Percentiles rank a stretch among this genome's conserved stretches.
Evolutionary conservation across 2,329 filamentous ascomycete species (phyloP).

Genomic region (Ophiosphaerella narmari): DNA sequence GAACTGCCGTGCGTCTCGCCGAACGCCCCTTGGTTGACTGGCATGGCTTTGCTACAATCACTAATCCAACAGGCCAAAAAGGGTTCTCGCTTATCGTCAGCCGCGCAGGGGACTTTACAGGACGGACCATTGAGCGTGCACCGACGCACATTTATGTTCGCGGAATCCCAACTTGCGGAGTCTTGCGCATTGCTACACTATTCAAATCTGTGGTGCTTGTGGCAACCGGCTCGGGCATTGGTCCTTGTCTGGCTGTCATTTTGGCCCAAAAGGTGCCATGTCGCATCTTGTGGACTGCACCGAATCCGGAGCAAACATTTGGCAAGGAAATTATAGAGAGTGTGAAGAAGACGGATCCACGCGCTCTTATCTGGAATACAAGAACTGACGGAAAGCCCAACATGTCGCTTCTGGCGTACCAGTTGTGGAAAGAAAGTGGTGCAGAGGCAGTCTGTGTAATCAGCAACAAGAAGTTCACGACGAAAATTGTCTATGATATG

Average conservation of each 20-base stretch:
- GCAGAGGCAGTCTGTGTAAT: conserved; percentile 76
- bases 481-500: conserved; percentile 70
- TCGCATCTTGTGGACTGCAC: conserved; percentile 73
- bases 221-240: conserved; percentile 46
- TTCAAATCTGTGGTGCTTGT: conserved; percentile 45
- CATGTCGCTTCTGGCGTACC: conserved; percentile 63
- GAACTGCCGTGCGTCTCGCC: conserved; percentile 39
- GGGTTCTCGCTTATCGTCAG: conserved; percentile 45
- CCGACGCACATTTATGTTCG: conserved; percentile 44
- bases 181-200: conserved; percentile 43
- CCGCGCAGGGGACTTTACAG: conserved; percentile 47
- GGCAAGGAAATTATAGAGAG: conserved; percentile 63
- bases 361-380: conserved; percentile 73
- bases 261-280: conserved; percentile 53
- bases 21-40: conserved; percentile 42
- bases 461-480: conserved; percentile 72
- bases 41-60: conserved; percentile 49
- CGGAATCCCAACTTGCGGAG: conserved; percentile 43
- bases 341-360: conserved; percentile 63
- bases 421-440: conserved; percentile 55
- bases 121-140: conserved; percentile 37
- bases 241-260: conserved; percentile 57
- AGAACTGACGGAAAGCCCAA: conserved; percentile 65
- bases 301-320: conserved; percentile 67
- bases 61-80: conserved; percentile 29